Base-by-base conservation (phyloP, 2,329 filamentous ascomycete genomes). In the Immersiporthe knoxdaviesiana region DNA sequence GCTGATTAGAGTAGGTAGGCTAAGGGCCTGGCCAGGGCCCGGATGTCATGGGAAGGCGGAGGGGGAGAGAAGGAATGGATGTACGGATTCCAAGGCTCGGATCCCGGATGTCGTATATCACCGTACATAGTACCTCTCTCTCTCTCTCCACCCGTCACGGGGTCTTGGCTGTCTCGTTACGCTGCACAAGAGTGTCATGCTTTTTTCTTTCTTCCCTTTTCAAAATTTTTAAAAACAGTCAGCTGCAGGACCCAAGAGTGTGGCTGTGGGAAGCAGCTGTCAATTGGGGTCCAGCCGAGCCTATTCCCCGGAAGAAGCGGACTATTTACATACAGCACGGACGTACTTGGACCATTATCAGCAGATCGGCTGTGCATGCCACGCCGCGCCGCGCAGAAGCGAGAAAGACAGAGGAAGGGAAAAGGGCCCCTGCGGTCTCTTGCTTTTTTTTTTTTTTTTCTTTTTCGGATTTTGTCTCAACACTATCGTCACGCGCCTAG, bases 201-300 rank as follows among this genome's bases (percentile, higher is more conserved):
- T 35, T 14, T n/a, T 21, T 52, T n/a, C n/a, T n/a, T n/a, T n/a
- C n/a, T n/a, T n/a, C n/a, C n/a, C n/a, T n/a, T n/a, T 10, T 41
- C 60, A n/a, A 63, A 47, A 63, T 50, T n/a, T n/a, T n/a, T 50
- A 47, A 32, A 2, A 47, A 47, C 21, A 30, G 27, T 41, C 37
- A 44, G 50, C 63, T n/a, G 50, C 63, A 59, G 32, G 24, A 27
- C 27, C n/a, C n/a, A n/a, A n/a, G 35, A 58, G 35, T 21, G 63
- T 54, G 63, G 63, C 63, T 59, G 63, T 65, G 63, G 44, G 35
- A 24, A 37, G n/a, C 47, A 56, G 52, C 24, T 65, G 32, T 65
- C 54, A 21, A 27, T n/a, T n/a, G 14, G n/a, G 4, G 35, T 5
- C 39, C n/a, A 39, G 59, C 27, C 24, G 59, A 39, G 50, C 50